Base-by-base conservation (phyloP, 2,329 filamentous ascomycete species). In the Aspergillus piperis region DNA sequence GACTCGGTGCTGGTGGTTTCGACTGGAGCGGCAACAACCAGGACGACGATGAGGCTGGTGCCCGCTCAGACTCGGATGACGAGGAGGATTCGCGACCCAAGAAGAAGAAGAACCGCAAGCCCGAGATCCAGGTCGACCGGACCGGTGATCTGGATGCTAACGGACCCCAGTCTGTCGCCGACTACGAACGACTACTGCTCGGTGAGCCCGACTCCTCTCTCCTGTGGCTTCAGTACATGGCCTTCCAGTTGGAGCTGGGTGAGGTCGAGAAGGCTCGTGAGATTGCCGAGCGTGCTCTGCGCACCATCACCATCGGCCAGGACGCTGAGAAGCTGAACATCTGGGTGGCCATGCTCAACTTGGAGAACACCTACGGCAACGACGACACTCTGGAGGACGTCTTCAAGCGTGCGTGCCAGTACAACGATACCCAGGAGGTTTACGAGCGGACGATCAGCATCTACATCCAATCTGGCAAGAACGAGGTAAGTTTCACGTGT, bases 211-310 rank as follows among this genome's bases (percentile, higher is more conserved):
- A 98, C 78, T 94, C 91, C n/a, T 96, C 94, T 0, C 83, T 89
- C 63, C 84, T 98, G 27, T 99, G 95, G 95, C 91, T 97, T 57
- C 86, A 91, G 66, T 99, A 99, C 80, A 98, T 99, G 92, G 92
- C 93, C n/a, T 96, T 96, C 84, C 92, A 98, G 78, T 88, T 97
- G 76, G 90, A 96, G 73, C 86, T 96, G 55, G 91, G 91, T 72
- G 95, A 99, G 77, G 83, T 96, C 19, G 87, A 89, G 62, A 95
- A 92, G 77, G 93, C 95, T 11, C 88, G 94, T 52, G 90, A 94
- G 66, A 89, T 97, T 61, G 93, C 92, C 2, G 90, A 97, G 78
- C 90, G 95, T 62, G 95, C 95, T 17, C 85, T 98, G 64, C 88
- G 89, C 72, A 96, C 90, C 15, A 98, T 99, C 80, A 90, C 91